Evolutionary conservation across 352 stramenopile species (phyloP).

Genomic region (Globisporangium canariense): DNA sequence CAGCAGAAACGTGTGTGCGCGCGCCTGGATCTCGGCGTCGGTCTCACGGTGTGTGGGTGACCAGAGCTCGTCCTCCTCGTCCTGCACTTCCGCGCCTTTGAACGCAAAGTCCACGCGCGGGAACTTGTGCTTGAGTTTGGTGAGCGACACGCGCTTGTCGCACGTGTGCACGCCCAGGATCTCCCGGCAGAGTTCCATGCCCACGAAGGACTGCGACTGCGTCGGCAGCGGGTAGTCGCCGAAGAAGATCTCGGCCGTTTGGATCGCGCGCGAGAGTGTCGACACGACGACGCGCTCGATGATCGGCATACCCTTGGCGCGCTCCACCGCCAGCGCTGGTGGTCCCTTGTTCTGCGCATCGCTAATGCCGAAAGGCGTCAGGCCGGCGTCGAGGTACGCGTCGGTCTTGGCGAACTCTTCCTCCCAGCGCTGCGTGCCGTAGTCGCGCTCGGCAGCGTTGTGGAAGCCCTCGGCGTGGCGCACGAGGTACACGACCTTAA

Average conservation of each 20-base stretch:
- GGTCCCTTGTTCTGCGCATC: conserved; percentile 48
- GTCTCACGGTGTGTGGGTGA: conserved; percentile 57
- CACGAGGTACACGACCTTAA: conserved; percentile 81
- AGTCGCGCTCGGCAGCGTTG: conserved; percentile 56
- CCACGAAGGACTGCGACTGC: conserved; percentile 27
- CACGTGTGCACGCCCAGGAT: conserved; percentile 63
- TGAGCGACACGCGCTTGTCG: conserved; percentile 51
- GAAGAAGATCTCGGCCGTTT: conserved; percentile 71
- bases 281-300: conserved; percentile 69
- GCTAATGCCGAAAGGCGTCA: conserved; percentile 54
- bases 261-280: conserved; percentile 60
- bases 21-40: conserved; percentile 46
- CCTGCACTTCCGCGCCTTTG: conserved; percentile 27
- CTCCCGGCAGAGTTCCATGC: conserved; percentile 66
- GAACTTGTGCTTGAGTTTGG: conserved; percentile 48
- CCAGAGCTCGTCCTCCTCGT: conserved; percentile 62
- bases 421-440: conserved; percentile 55
- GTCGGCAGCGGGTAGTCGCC: conserved; percentile 24
- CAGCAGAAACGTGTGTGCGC: conserved; percentile 41
- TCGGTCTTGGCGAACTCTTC: conserved; percentile 54
- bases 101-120: conserved; percentile 50
- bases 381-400: conserved; percentile 55
- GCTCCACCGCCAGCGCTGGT: conserved; percentile 27
- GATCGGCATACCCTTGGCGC: conserved; percentile 49
- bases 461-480: conserved; percentile 71